These are phyloP conservation scores for Botrytis paeoniae DNA, from an alignment of 2,329 filamentous ascomycete genomes.

Conservation along the genomic window DNA sequence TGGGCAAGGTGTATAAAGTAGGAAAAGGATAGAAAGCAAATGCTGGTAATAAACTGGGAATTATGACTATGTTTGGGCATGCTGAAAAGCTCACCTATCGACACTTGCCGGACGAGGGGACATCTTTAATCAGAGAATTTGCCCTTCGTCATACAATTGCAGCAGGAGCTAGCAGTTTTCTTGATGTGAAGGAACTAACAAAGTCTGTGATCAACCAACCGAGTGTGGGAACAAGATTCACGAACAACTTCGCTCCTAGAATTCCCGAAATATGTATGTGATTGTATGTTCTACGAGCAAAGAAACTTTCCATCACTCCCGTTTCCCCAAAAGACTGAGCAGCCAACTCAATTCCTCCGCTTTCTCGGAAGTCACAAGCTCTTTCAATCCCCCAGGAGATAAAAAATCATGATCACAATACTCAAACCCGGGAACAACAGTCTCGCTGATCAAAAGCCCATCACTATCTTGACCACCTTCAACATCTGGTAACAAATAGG, in stretches of 20 bases:
- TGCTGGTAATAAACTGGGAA: background rate
- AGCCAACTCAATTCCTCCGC: constrained; percentile 49
- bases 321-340: constrained; percentile 38
- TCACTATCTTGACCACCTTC: constrained; percentile 39
- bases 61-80: background rate
- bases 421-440: constrained; percentile 66
- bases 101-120: background rate
- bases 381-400: constrained; percentile 46
- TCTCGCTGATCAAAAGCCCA: constrained; percentile 63
- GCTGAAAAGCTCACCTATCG: background rate
- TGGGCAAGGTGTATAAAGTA: background rate
- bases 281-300: background rate
- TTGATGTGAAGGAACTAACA: background rate
- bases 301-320: background rate
- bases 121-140: background rate
- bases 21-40: background rate
- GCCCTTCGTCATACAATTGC: background rate
- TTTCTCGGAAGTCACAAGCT: constrained; percentile 52
- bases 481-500: constrained; percentile 52
- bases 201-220: background rate
- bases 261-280: background rate
- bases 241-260: background rate
- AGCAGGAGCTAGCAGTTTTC: background rate
- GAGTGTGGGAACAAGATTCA: background rate
- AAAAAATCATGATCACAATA: constrained; percentile 67